A percentile compares a stretch with the other conserved stretches of the same genome.
Conservation (phyloP, 805 yeast species). For the Candida verbasci region DNA sequence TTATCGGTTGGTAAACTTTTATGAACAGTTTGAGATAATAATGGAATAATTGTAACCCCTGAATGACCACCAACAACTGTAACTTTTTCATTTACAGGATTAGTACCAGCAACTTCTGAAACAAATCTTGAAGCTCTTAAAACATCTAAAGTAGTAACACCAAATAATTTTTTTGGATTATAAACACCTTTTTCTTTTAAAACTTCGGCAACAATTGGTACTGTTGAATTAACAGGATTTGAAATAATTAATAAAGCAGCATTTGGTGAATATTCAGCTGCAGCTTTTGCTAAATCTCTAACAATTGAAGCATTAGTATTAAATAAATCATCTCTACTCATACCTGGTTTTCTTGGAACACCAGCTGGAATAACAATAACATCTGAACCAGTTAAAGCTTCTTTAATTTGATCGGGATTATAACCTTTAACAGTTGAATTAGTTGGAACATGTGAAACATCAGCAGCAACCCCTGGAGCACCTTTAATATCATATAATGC, state of each 20-base stretch:
- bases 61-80: conserved; percentile 97
- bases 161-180: conserved; percentile 88
- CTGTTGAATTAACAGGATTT: conserved; percentile 97
- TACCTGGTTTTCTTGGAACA: conserved; percentile 98
- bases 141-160: conserved; percentile 93
- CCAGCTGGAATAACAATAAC: conserved; percentile 95
- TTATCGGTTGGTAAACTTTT: conserved; percentile 40
- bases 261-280: conserved; percentile 77
- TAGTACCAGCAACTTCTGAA: conserved; percentile 60
- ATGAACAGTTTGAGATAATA: conserved; percentile 81
- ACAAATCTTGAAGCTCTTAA: conserved; percentile 87
- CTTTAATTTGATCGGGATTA: conserved; percentile 71
- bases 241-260: conserved; percentile 82
- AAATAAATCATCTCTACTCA: conserved; percentile 97
- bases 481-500: conserved; percentile 86
- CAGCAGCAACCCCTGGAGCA: conserved; percentile 97
- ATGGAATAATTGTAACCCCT: conserved; percentile 92
- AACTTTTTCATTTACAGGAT: conserved; percentile 74
- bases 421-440: conserved; percentile 84
- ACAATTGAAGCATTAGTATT: conserved; percentile 95
- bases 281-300: conserved; percentile 83
- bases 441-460: conserved; percentile 90
- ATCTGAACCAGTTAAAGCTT: conserved; percentile 75
- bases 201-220: conserved; percentile 93
- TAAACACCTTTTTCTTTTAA: conserved; percentile 79